These are phyloP conservation scores for Termitomyces sp. DNA, from an alignment of 768 basidiomycete species.

Conservation along the genomic window DNA sequence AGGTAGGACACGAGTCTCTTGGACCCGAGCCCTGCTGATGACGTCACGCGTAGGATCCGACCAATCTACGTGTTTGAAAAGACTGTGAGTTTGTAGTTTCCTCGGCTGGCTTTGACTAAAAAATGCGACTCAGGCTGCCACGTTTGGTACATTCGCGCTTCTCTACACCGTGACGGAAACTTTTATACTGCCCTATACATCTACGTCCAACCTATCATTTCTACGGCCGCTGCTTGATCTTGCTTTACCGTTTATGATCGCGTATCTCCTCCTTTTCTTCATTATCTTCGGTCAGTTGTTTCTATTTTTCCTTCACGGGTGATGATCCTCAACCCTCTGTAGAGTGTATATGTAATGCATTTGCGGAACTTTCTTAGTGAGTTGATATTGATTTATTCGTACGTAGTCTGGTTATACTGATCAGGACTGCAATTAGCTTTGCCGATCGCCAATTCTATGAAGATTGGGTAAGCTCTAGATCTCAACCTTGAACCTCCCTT, in stretches of 20 bases:
- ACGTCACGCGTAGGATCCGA: conserved; percentile 46
- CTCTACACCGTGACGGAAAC: conserved; percentile 91
- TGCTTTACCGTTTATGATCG: conserved; percentile 90
- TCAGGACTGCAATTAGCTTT: conserved; percentile 50
- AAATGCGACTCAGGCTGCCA: conserved; percentile 65
- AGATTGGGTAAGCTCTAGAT: conserved; percentile 67
- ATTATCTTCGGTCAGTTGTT: conserved; percentile 69
- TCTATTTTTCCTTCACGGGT: neutral
- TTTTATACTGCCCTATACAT: conserved; percentile 85
- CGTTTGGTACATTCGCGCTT: conserved; percentile 95
- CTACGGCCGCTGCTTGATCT: conserved; percentile 78
- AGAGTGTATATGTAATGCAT: conserved; percentile 97
- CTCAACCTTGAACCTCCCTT: neutral
- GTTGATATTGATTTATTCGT: conserved; percentile 23
- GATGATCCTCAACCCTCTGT: neutral
- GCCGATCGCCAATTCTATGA: conserved; percentile 98
- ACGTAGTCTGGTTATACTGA: neutral
- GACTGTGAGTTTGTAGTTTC: conserved; percentile 40
- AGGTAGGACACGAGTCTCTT: conserved; percentile 34
- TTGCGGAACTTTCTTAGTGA: conserved; percentile 89
- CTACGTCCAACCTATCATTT: conserved; percentile 66
- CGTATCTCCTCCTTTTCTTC: conserved; percentile 83
- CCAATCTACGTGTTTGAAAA: conserved; percentile 82
- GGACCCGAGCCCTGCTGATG: neutral
- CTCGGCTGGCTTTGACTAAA: conserved; percentile 19